These are phyloP conservation scores for Colletotrichum trifolii DNA, from an alignment of 2,329 filamentous ascomycete genomes.

Conservation along the genomic window DNA sequence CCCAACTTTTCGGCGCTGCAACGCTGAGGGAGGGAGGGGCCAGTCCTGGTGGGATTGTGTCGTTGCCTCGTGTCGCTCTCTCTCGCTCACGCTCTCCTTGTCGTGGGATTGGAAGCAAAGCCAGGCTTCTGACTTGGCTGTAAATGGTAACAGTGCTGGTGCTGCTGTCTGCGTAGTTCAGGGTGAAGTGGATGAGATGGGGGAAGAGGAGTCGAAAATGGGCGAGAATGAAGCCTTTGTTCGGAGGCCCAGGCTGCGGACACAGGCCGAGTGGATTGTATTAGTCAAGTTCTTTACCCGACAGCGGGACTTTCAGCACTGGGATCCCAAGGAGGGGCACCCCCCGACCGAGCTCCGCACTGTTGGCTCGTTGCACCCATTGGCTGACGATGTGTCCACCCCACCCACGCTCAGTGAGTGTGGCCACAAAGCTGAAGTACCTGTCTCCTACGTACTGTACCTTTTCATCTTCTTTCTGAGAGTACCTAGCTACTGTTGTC, in stretches of 20 bases:
- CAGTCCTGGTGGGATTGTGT: constrained; percentile 4
- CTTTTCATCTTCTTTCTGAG: too few relatives aligned
- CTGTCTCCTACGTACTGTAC: too few relatives aligned
- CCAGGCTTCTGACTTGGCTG: neutral
- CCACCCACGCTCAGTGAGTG: too few relatives aligned
- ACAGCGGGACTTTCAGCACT: constrained; percentile 29
- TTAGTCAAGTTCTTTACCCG: constrained; percentile 37
- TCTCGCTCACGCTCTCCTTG: too few relatives aligned
- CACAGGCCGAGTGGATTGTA: constrained; percentile 33
- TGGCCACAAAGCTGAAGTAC: too few relatives aligned
- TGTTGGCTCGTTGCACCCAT: constrained; percentile 24
- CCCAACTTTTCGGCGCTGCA: constrained; percentile 22
- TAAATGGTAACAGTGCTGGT: constrained; percentile 5
- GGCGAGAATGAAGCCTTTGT: constrained; percentile 37
- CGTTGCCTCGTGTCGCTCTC: neutral
- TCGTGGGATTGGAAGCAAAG: too few relatives aligned
- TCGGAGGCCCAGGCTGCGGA: constrained; percentile 28
- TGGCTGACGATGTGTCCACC: constrained; percentile 18
- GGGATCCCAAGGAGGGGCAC: neutral
- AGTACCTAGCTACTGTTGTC: too few relatives aligned
- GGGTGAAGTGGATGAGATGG: constrained; percentile 35
- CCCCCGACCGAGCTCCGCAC: constrained; percentile 17
- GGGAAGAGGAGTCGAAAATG: constrained; percentile 35
- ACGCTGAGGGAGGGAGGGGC: constrained; percentile 20
- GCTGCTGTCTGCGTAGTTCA: constrained; percentile 18